phyloP scores from a whole-genome alignment of 352 stramenopile genomes.

The Phytopythium ostracodes region DNA sequence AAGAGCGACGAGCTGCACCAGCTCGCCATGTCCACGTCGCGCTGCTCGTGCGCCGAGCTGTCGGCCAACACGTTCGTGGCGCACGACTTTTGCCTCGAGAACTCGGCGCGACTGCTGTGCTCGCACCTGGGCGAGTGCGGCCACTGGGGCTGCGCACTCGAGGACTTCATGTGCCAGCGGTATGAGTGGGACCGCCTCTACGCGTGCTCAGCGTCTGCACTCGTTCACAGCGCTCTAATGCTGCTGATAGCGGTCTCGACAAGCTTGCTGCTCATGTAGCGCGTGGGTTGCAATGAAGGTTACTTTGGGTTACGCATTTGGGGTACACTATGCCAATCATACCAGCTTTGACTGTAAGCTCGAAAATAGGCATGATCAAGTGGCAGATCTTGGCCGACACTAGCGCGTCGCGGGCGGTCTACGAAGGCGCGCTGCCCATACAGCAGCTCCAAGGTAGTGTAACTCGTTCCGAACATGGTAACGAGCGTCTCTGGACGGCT shows the following conservation, averaged over 20 bases:
- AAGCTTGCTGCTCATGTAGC: conserved; percentile 17
- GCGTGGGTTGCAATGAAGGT: background rate
- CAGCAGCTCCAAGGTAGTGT: conserved; percentile 9
- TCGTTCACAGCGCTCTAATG: conserved; percentile 7
- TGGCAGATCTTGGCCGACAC: conserved; percentile 32
- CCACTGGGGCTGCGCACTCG: conserved; percentile 78
- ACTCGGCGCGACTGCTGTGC: conserved; percentile 79
- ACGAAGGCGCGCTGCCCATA: conserved; percentile 16
- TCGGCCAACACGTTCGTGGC: conserved; percentile 59
- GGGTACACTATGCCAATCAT: conserved; percentile 14
- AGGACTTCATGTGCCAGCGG: conserved; percentile 90
- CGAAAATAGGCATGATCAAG: conserved; percentile 11
- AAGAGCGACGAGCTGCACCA: conserved; percentile 75
- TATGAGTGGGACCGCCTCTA: conserved; percentile 85
- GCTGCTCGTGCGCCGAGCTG: conserved; percentile 80
- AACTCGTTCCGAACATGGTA: background rate
- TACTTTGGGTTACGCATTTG: conserved; percentile 12
- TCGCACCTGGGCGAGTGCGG: conserved; percentile 84
- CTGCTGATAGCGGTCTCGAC: conserved; percentile 15
- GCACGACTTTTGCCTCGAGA: conserved; percentile 81
- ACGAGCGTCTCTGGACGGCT: background rate
- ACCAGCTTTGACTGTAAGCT: background rate
- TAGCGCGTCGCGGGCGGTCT: conserved; percentile 13
- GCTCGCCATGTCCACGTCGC: conserved; percentile 63
- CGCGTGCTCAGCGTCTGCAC: conserved; percentile 28